Conservation (phyloP, 139 green algal genomes). For the Pleodorina starrii region DNA sequence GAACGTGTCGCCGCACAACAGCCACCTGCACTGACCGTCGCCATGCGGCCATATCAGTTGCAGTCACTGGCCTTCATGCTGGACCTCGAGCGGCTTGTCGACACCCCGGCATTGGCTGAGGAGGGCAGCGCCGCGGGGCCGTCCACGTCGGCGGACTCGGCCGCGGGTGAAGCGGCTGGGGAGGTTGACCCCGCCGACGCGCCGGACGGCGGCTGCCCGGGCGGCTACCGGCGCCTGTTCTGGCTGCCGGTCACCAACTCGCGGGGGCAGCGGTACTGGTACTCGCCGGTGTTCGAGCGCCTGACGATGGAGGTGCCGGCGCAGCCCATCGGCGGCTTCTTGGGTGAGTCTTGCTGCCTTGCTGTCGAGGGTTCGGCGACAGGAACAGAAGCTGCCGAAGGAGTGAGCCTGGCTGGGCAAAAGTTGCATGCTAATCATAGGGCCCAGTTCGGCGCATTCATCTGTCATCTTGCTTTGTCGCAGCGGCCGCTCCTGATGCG, state of each 20-base stretch:
- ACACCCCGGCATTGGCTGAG: neutral
- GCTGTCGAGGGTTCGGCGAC: neutral
- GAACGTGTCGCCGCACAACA: constrained; percentile 64
- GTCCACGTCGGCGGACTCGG: neutral
- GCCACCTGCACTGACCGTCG: constrained; percentile 70
- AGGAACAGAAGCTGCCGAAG: neutral
- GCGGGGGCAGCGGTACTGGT: constrained; percentile 55
- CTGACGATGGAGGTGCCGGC: constrained; percentile 54
- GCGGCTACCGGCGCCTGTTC: constrained; percentile 58
- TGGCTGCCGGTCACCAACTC: constrained; percentile 46
- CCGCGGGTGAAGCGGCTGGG: neutral
- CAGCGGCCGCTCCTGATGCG: too few relatives aligned
- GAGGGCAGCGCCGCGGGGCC: neutral
- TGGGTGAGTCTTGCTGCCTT: constrained; percentile 54
- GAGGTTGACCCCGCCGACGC: neutral
- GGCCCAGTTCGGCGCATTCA: too few relatives aligned
- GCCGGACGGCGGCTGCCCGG: neutral
- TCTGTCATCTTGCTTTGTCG: too few relatives aligned
- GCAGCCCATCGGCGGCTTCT: constrained; percentile 64
- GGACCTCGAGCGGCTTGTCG: constrained; percentile 60
- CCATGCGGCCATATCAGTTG: constrained; percentile 78
- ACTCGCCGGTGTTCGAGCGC: constrained; percentile 61
- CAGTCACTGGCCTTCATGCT: constrained; percentile 84
- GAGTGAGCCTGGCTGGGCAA: too few relatives aligned
- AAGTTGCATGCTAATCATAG: too few relatives aligned